Base-by-base conservation (phyloP, 78 protist genomes). In the Capsaspora owczarzaki region DNA sequence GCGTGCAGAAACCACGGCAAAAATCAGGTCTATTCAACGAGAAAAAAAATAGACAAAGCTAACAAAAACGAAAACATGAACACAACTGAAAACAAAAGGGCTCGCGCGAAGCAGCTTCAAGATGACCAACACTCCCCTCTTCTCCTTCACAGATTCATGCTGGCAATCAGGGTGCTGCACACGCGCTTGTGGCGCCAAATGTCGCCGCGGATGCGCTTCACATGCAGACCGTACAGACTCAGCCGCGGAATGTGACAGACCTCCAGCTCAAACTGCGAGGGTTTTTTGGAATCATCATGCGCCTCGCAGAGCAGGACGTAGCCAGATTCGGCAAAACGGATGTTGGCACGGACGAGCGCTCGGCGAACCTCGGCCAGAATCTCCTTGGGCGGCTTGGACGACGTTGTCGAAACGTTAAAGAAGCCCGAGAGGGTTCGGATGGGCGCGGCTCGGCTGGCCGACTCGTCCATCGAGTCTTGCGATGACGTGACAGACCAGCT, bases 221-320 rank as follows among this genome's bases (percentile, higher is more conserved):
- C 22, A 16, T 29, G 66, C 38, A 76, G 47, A 22, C 80, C 80
- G 63, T 53, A 27, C 29, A 76, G 66, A 14, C n/a, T 0, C 37
- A 76, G 66, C 10, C 23, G 25, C 49, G 35, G 71, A 5, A 76
- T 37, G 27, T 27, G 4, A 25, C 68, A 49, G 27, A 76, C 37
- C 70, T 76, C 80, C 22, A 76, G 5, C 49, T 76, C 80, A 19
- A 76, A 56, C 35, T 29, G 66, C 66, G 66, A 16, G 33, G 66
- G 66, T 6, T 29, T 16, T 16, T 29, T 16, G 33, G 66, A 25
- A 10, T 16, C 20, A 29, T 56, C 66, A 16, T 12, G 12, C 66
- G 12, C 66, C 66, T 56, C 66, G 14, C 66, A 56, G 33, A 29
- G 12, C 8, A 56, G 4, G 8, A 56, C 66, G 66, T 25, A 56